A percentile compares a stretch with the other conserved stretches of the same genome.
Conservation (phyloP, 306 rosid species). For the Abrus precatorius region DNA sequence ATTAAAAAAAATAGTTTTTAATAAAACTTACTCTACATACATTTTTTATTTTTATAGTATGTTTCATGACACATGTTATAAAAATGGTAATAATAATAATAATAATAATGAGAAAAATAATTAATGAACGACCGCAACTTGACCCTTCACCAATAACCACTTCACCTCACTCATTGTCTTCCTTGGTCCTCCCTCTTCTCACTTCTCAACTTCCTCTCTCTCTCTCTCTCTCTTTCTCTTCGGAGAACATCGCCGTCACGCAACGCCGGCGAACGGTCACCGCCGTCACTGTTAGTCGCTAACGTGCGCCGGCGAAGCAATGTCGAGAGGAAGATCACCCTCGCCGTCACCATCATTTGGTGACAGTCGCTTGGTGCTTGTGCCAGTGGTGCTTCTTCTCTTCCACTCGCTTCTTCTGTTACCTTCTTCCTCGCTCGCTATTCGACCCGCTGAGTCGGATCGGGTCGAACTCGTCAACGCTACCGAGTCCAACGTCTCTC, state of each 20-base stretch:
- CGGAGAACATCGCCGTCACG: neutral
- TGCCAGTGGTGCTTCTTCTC: slow-evolving; percentile 44
- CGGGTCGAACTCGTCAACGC: slow-evolving; percentile 61
- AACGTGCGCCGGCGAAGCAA: slow-evolving; percentile 54
- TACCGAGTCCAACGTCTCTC: slow-evolving; percentile 73
- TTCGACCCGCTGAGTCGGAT: slow-evolving; percentile 62
- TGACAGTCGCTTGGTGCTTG: slow-evolving; percentile 35
- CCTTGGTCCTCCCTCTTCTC: slow-evolving; percentile 46
- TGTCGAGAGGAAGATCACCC: slow-evolving; percentile 57
- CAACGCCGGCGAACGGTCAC: slow-evolving; percentile 44
- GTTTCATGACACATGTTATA: no score
- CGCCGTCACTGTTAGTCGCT: slow-evolving; percentile 4
- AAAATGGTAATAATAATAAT: neutral
- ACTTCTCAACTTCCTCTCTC: slow-evolving; percentile 42
- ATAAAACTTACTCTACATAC: no score
- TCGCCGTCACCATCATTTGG: neutral
- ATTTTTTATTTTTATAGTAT: no score
- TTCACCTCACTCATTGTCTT: slow-evolving; percentile 39
- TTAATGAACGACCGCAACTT: slow-evolving; percentile 58
- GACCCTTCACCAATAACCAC: slow-evolving; percentile 52
- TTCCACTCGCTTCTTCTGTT: slow-evolving; percentile 50
- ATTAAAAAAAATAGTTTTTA: no score
- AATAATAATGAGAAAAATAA: slow-evolving; percentile 30
- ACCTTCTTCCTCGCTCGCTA: slow-evolving; percentile 58
- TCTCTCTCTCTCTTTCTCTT: slow-evolving; percentile 22